Conservation (phyloP, 495 filamentous ascomycete genomes). For the Bacidia gigantensis region DNA sequence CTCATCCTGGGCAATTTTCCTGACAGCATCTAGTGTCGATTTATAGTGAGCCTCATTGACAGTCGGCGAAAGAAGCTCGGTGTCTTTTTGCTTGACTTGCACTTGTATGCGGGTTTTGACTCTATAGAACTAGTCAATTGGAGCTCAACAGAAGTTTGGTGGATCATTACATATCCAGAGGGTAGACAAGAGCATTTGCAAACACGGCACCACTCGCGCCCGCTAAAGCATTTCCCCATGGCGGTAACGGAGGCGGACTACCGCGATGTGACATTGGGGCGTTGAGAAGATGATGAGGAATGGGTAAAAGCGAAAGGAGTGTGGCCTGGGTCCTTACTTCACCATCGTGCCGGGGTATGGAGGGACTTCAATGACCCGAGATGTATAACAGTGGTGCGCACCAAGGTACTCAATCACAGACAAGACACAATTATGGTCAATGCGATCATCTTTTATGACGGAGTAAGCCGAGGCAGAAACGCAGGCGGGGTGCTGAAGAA, state of each 20-base stretch:
- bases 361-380: too few relatives aligned
- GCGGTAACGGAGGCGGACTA: constrained; percentile 63
- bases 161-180: constrained; percentile 96
- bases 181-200: constrained; percentile 93
- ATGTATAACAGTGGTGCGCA: too few relatives aligned
- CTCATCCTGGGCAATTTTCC: constrained; percentile 71
- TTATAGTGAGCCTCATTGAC: constrained; percentile 55
- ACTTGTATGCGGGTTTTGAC: constrained; percentile 97
- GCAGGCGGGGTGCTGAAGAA: too few relatives aligned
- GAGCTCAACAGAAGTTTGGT: too few relatives aligned
- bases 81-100: constrained; percentile 63
- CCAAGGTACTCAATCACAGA: too few relatives aligned
- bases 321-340: too few relatives aligned
- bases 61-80: constrained; percentile 21
- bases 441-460: too few relatives aligned
- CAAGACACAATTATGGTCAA: too few relatives aligned
- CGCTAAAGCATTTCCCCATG: constrained; percentile 87
- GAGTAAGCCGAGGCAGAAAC: too few relatives aligned
- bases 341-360: too few relatives aligned
- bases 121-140: constrained; percentile 30
- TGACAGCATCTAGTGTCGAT: constrained; percentile 75
- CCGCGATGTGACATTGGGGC: constrained; percentile 61
- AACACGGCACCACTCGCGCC: constrained; percentile 88
- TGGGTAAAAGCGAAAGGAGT: too few relatives aligned
- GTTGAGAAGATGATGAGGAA: constrained; percentile 1